Percentiles rank a stretch among this genome's conserved stretches.
phyloP scores from a whole-genome alignment of 2,329 filamentous ascomycete genomes.

The Epichloe hybrida region DNA sequence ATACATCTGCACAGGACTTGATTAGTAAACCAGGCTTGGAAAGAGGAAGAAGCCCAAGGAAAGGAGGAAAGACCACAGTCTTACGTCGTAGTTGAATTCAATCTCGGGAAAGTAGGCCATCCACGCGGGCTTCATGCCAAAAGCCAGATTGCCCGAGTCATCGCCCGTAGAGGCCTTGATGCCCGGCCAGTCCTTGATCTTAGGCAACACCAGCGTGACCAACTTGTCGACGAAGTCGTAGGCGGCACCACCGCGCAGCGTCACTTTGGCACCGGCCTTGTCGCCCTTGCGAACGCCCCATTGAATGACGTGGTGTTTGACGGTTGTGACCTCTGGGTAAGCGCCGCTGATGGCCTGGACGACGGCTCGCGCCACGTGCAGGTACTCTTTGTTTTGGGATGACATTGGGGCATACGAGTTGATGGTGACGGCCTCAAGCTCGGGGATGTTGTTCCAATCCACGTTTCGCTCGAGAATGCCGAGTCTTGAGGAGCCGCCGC shows the following conservation, averaged over 20 bases:
- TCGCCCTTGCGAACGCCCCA: conserved; percentile 64
- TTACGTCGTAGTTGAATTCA: conserved; percentile 86
- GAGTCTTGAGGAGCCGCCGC: conserved; percentile 50
- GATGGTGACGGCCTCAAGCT: conserved; percentile 67
- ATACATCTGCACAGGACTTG: conserved; percentile 34
- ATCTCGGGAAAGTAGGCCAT: conserved; percentile 85
- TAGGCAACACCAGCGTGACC: conserved; percentile 79
- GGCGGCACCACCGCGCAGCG: conserved; percentile 66
- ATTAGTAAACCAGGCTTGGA: background rate
- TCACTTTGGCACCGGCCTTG: conserved; percentile 62
- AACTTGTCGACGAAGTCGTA: conserved; percentile 85
- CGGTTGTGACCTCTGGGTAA: conserved; percentile 54
- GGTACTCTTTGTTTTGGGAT: conserved; percentile 54
- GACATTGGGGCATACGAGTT: conserved; percentile 62
- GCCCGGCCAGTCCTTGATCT: conserved; percentile 92
- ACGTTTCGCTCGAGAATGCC: conserved; percentile 59
- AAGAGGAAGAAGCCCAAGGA: background rate
- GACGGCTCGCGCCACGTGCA: conserved; percentile 74
- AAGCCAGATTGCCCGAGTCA: conserved; percentile 71
- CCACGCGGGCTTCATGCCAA: conserved; percentile 63
- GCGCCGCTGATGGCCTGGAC: conserved; percentile 76
- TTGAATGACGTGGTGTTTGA: conserved; percentile 55
- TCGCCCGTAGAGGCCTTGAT: conserved; percentile 56
- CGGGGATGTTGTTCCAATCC: conserved; percentile 74
- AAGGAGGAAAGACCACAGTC: conserved; percentile 20